Evolutionary conservation across 495 filamentous ascomycete species (phyloP).

Genomic region (Aspergillus nanangensis): DNA sequence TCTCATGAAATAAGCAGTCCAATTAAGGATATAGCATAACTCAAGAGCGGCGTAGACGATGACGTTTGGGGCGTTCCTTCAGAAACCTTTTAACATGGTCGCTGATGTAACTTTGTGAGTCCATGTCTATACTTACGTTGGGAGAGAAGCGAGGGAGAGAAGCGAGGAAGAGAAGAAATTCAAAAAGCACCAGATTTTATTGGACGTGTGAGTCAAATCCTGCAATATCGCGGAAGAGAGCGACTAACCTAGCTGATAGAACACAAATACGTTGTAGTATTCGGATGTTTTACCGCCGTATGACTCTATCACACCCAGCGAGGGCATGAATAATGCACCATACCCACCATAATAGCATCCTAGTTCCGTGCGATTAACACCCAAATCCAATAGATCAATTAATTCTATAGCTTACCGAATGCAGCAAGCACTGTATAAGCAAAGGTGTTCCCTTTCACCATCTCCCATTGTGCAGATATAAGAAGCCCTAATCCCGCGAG

Average conservation of each 20-base stretch:
- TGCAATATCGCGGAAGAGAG: not conserved
- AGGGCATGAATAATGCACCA: constrained; percentile 17
- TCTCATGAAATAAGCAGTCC: constrained; percentile 8
- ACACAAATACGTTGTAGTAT: constrained; percentile 19
- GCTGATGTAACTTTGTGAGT: not conserved
- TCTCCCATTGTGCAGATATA: not conserved
- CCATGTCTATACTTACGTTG: constrained; percentile 8
- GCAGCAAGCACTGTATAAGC: constrained; percentile 9
- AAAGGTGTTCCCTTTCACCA: not conserved
- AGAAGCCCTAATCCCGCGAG: not conserved
- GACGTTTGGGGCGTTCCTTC: constrained; percentile 12
- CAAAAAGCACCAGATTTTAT: constrained; percentile 14
- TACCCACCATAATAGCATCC: constrained; percentile 20
- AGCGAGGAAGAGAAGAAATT: too few relatives aligned
- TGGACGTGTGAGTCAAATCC: not conserved
- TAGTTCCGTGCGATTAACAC: constrained; percentile 1
- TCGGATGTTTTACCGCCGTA: constrained; percentile 18
- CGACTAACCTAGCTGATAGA: constrained; percentile 13
- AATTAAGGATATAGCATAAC: constrained; percentile 14
- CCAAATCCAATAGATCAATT: not conserved
- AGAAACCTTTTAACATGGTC: not conserved
- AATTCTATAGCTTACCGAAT: constrained; percentile 12
- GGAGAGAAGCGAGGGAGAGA: constrained; percentile 10
- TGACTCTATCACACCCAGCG: constrained; percentile 15
- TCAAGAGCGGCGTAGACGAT: constrained; percentile 11